phyloP scores from a whole-genome alignment of 2,329 filamentous ascomycete species.

The Xylaria sp. region DNA sequence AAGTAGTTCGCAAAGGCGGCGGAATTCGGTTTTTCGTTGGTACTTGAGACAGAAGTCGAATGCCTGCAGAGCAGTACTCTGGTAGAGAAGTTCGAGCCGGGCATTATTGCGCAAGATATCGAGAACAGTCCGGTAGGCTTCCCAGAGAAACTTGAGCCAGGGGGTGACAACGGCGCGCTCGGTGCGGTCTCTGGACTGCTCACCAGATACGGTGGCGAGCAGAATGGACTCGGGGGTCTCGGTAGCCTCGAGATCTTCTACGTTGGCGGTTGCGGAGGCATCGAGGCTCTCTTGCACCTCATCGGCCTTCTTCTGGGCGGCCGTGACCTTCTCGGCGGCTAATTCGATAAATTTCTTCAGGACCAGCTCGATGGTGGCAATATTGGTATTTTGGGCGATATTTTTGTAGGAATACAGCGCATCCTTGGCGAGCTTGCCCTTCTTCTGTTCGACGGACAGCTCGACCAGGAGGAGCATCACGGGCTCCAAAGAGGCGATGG shows the following conservation, averaged over 20 bases:
- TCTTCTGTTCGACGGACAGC: slow-evolving; percentile 94
- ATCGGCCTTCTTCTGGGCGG: slow-evolving; percentile 94
- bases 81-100: slow-evolving; percentile 95
- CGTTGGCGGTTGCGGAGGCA: slow-evolving; percentile 71
- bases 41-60: slow-evolving; percentile 99
- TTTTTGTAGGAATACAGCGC: slow-evolving; percentile 99
- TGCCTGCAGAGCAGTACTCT: slow-evolving; percentile 95
- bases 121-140: slow-evolving; percentile 97
- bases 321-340: slow-evolving; percentile 93
- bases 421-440: slow-evolving; percentile 98
- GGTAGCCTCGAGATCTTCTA: slow-evolving; percentile 94
- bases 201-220: slow-evolving; percentile 94
- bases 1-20: slow-evolving; percentile 94
- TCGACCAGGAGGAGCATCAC: slow-evolving; percentile 98
- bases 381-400: slow-evolving; percentile 98
- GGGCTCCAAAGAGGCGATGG: slow-evolving; percentile 93
- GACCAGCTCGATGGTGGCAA: slow-evolving; percentile 96
- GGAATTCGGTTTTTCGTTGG: slow-evolving; percentile 98
- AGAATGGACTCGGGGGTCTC: slow-evolving; percentile 99
- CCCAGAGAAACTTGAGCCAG: slow-evolving; percentile 99
- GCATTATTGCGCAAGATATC: slow-evolving; percentile 99
- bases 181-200: slow-evolving; percentile 96
- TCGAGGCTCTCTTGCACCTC: slow-evolving; percentile 90
- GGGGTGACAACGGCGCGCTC: slow-evolving; percentile 98
- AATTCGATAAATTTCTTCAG: slow-evolving; percentile 98